Conservation (phyloP, 164 flowering plant genomes). For the Piper longum region DNA sequence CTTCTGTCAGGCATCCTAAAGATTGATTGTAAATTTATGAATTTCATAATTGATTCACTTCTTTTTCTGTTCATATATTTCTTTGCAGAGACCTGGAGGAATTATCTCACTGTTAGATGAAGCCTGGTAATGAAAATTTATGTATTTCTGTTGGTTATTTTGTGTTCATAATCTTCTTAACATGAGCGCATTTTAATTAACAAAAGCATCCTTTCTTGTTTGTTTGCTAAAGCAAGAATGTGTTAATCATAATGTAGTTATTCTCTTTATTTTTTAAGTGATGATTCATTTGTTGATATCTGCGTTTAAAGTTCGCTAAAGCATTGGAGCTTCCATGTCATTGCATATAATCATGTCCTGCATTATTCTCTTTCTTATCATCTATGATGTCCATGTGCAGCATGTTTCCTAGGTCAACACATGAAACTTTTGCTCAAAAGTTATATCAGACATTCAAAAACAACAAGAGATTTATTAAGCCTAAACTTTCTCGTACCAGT, state of each 20-base stretch:
- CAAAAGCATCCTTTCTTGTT: no score
- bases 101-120: constrained; percentile 92
- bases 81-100: constrained; percentile 94
- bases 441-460: constrained; percentile 79
- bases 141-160: constrained; percentile 3
- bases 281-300: no score
- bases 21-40: not conserved
- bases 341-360: not conserved
- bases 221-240: not conserved
- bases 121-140: constrained; percentile 58
- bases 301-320: no score
- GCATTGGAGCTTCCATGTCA: not conserved
- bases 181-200: no score
- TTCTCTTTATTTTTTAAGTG: not conserved
- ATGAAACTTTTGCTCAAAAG: constrained; percentile 97
- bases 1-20: not conserved
- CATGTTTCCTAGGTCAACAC: constrained; percentile 98
- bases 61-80: not conserved
- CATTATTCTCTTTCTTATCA: not conserved
- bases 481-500: constrained; percentile 92
- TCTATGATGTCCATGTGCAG: constrained; percentile 29
- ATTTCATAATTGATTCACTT: not conserved
- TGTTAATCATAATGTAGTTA: not conserved
- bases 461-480: constrained; percentile 80
- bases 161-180: no score